Conservation (phyloP, 805 yeast genomes). For the Saccharomycopsis fodiens region DNA sequence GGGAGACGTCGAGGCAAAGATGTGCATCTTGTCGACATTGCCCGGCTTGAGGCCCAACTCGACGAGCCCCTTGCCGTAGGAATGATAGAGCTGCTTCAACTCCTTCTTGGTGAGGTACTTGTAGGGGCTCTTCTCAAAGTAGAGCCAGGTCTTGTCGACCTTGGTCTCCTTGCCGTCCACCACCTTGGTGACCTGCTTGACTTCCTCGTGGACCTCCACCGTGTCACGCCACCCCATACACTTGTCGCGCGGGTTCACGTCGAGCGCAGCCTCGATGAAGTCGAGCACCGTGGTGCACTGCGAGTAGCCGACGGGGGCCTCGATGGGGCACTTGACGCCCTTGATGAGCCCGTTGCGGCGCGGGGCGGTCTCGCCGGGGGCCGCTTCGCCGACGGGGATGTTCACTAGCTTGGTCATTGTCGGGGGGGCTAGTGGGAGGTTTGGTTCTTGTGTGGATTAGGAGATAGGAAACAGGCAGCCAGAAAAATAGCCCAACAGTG, state of each 20-base stretch:
- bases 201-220: constrained; percentile 66
- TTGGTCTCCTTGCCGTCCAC: constrained; percentile 67
- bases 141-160: constrained; percentile 83
- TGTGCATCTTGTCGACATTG: constrained; percentile 58
- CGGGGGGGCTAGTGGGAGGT: background rate
- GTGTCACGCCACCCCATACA: constrained; percentile 78
- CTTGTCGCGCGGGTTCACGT: constrained; percentile 42
- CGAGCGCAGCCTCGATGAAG: constrained; percentile 53
- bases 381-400: constrained; percentile 58
- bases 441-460: too few relatives aligned
- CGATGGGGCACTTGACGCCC: constrained; percentile 38
- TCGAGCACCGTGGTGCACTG: constrained; percentile 67
- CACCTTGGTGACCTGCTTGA: constrained; percentile 61
- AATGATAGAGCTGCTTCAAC: constrained; percentile 40
- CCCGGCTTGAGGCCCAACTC: constrained; percentile 63
- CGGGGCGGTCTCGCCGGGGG: constrained; percentile 76
- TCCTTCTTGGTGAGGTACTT: constrained; percentile 56
- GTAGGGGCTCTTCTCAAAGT: constrained; percentile 72
- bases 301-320: constrained; percentile 51
- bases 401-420: constrained; percentile 25
- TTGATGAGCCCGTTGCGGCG: constrained; percentile 53
- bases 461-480: too few relatives aligned
- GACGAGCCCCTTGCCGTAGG: constrained; percentile 68
- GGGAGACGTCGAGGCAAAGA: constrained; percentile 82
- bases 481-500: too few relatives aligned